A percentile compares a stretch with the other conserved stretches of the same genome.
Conservation (phyloP, 1,284 basidiomycete genomes). For the Sporisorium scitamineum region DNA sequence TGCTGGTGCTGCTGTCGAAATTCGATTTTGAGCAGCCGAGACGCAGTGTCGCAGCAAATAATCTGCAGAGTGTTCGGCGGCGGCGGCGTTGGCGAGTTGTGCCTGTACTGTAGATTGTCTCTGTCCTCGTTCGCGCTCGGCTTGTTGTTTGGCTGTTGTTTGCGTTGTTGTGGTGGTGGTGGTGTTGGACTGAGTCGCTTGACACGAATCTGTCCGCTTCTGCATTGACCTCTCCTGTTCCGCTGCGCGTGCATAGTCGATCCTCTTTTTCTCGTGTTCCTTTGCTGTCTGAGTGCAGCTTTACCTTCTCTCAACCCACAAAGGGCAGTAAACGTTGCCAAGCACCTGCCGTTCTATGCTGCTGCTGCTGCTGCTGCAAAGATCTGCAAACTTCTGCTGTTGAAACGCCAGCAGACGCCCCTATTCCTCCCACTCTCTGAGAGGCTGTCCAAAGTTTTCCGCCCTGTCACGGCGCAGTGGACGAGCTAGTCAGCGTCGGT, state of each 20-base stretch:
- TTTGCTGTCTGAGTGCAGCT: constrained; percentile 24
- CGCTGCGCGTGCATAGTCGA: constrained; percentile 4
- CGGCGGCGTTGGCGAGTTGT: not conserved
- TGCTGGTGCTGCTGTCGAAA: constrained; percentile 6
- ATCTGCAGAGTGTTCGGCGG: not conserved
- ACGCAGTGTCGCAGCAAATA: constrained; percentile 1
- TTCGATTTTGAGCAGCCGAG: not conserved
- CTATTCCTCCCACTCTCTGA: constrained; percentile 3
- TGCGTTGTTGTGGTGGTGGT: not conserved
- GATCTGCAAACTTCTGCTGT: not conserved
- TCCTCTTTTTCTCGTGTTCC: not conserved
- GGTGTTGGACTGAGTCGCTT: not conserved
- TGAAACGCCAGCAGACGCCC: constrained; percentile 9
- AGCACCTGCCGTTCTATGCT: not conserved
- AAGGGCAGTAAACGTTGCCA: not conserved
- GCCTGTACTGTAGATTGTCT: no score
- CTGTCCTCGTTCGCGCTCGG: no score
- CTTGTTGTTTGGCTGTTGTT: no score
- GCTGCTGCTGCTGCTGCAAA: not conserved
- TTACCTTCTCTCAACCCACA: constrained; percentile 1
- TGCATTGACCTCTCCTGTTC: not conserved
- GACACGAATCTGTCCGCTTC: constrained; percentile 17
- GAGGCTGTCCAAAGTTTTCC: not conserved
- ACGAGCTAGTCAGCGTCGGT: constrained; percentile 1
- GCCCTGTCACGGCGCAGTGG: not conserved